A percentile compares a stretch with the other conserved stretches of the same genome.
Conservation (phyloP, 192 early-diverging fungal species). For the Mortierella alpina region DNA sequence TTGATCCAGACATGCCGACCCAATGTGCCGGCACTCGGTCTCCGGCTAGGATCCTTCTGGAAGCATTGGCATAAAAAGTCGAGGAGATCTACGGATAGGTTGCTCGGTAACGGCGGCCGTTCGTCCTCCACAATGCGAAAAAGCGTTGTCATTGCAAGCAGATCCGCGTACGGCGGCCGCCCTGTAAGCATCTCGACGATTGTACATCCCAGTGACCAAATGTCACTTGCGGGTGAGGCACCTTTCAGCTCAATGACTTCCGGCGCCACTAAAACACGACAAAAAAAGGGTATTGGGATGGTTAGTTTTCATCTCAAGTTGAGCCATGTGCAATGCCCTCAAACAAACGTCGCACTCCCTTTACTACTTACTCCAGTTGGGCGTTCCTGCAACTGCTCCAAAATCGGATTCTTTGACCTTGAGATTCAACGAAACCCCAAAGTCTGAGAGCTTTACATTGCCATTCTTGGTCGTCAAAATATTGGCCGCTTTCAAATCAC, state of each 20-base stretch:
- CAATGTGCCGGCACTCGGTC: constrained; percentile 80
- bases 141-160: constrained; percentile 90
- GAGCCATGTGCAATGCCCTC: not conserved
- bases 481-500: constrained; percentile 97
- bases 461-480: constrained; percentile 97
- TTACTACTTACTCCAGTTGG: constrained; percentile 75
- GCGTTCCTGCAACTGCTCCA: constrained; percentile 81
- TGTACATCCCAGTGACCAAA: constrained; percentile 95
- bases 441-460: constrained; percentile 95
- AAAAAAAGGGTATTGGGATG: not conserved
- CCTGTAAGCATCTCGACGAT: constrained; percentile 93
- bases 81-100: constrained; percentile 79
- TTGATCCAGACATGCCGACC: constrained; percentile 83
- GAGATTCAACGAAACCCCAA: constrained; percentile 94
- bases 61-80: constrained; percentile 90
- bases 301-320: not conserved
- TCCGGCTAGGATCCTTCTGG: constrained; percentile 77
- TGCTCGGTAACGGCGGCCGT: constrained; percentile 85
- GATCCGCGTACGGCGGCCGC: constrained; percentile 87
- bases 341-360: not conserved
- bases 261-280: constrained; percentile 71
- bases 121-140: constrained; percentile 96
- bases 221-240: constrained; percentile 89
- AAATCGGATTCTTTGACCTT: constrained; percentile 74
- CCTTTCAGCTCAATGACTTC: constrained; percentile 94